phyloP scores from a whole-genome alignment of 176 grass and related monocot genomes.

The Saccharum officinarum region DNA sequence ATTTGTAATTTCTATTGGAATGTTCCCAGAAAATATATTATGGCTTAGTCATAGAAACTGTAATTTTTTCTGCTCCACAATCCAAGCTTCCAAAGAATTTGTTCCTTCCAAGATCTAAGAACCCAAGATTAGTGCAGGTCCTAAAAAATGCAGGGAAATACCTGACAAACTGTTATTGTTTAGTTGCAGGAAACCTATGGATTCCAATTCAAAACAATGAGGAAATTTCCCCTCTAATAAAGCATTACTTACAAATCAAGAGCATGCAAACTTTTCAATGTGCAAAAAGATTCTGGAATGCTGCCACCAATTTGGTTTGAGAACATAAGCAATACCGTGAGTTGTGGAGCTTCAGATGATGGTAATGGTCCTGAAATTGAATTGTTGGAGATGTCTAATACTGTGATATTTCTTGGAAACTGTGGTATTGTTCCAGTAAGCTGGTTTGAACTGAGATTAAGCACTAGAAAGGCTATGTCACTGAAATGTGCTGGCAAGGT shows the following conservation, averaged over 20 bases:
- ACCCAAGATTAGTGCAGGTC: neutral
- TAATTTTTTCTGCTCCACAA: neutral
- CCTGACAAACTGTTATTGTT: neutral
- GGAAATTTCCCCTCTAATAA: neutral
- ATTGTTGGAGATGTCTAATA: neutral
- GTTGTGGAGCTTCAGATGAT: neutral
- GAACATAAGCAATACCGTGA: neutral
- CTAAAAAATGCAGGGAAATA: neutral
- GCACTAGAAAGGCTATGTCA: neutral
- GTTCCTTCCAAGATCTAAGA: neutral
- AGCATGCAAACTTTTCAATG: neutral
- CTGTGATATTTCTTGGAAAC: neutral
- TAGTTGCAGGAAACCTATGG: neutral
- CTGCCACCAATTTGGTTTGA: neutral
- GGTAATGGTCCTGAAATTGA: neutral
- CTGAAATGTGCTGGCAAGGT: neutral
- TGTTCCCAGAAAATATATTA: constrained; percentile 32
- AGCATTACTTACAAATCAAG: neutral
- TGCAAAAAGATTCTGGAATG: neutral
- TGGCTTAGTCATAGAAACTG: neutral
- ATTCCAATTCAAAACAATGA: neutral
- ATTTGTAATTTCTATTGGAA: neutral
- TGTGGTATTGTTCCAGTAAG: neutral
- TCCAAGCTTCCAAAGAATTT: neutral
- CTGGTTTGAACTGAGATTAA: neutral